Evolutionary conservation across 306 rosid genomes (phyloP), one percentile per base, ranked within the genome.

Genomic region (Morella rubra): DNA sequence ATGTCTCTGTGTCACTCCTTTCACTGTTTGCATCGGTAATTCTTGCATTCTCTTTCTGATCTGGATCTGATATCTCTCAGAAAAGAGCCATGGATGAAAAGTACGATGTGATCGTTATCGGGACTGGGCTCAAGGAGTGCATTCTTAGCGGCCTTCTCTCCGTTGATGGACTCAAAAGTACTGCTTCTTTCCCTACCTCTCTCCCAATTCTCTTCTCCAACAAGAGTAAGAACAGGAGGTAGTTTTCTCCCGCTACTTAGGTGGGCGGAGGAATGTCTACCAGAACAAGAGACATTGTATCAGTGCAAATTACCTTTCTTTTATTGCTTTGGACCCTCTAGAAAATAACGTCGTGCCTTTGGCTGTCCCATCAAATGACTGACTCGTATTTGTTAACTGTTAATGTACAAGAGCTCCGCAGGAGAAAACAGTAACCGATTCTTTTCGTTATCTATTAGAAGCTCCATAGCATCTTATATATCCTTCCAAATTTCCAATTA

Each of bases 71-170:
- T 9, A 45, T 5, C 4, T 49, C 20, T n/a, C 70, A 15, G 27
- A 49, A 22, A 58, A 3, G 3, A 49, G 69, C 83, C 81, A 91
- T 91, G 97, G 97, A 91, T 83, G 97, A 84, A 87, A 93, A 91
- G 80, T 91, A 91, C 64, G 97, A 91, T 81, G 92, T 89, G 10
- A 87, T 91, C 50, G 97, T 91, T 70, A 82, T 91, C 0, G 97
- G 97, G 59, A 91, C 97, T 0, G 97, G 93, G 45, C 97, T 91
- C 72, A 87, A 87, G 74, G 97, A 91, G 73, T 91, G 97, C 84
- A 89, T 91, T 76, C 91, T 91, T 71, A 91, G 97, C 40, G 97
- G 97, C 45, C 97, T 91, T 82, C 93, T 91, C 69, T 91, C 97
- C 0, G 93, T 91, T 51, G 81, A 89, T 49, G 93, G 97, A 74